A percentile compares a stretch with the other conserved stretches of the same genome.
These are phyloP conservation scores for Cercospora janseana DNA, from an alignment of 2,329 filamentous ascomycete species.

Conservation along the genomic window DNA sequence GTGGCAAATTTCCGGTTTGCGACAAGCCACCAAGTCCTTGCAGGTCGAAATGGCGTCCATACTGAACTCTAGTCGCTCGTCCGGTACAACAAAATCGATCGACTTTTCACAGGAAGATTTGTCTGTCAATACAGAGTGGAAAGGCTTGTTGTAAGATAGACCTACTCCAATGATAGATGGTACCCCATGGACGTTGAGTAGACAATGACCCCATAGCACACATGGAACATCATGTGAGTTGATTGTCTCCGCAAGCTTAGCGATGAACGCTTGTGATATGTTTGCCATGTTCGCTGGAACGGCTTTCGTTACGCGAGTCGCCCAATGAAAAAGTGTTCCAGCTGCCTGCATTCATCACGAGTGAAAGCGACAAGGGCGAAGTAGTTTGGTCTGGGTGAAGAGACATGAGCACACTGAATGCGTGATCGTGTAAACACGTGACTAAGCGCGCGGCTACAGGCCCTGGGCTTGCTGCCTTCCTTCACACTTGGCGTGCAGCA, in stretches of 20 bases:
- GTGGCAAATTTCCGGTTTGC: background rate
- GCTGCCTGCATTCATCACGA: too few species aligned
- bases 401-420: too few species aligned
- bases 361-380: background rate
- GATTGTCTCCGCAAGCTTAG: background rate
- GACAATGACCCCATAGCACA: background rate
- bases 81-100: background rate
- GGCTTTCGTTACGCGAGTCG: background rate
- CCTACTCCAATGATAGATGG: background rate
- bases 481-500: background rate
- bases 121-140: background rate
- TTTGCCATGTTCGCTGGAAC: background rate
- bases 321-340: background rate
- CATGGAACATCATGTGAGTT: background rate
- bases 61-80: background rate
- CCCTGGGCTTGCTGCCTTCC: background rate
- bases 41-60: background rate
- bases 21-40: background rate
- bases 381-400: too few species aligned
- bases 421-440: too few species aligned
- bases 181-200: slow-evolving; percentile 3
- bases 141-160: background rate
- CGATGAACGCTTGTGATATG: background rate
- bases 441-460: background rate
- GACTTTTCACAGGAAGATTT: background rate